Evolutionary conservation across 2,329 filamentous ascomycete genomes (phyloP).

Genomic region (Epichloe aotearoae): DNA sequence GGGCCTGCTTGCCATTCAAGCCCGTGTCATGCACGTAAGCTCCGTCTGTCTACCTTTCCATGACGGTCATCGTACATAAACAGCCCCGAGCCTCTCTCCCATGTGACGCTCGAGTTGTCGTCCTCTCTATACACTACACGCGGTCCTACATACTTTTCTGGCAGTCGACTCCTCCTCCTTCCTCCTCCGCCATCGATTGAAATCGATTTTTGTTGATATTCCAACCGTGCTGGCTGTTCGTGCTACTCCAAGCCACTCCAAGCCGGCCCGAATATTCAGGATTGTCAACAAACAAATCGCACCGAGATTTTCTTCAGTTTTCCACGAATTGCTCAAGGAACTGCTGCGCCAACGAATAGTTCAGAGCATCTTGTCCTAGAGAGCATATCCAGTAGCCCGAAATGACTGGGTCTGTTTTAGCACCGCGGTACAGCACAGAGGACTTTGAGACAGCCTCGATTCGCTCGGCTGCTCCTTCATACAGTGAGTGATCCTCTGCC

Average conservation of each 20-base stretch:
- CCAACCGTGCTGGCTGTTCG: background rate
- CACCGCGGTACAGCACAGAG: slow-evolving; percentile 28
- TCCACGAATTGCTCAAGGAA: background rate
- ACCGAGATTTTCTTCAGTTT: background rate
- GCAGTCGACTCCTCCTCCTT: background rate
- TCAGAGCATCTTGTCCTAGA: background rate
- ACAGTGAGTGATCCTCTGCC: slow-evolving; percentile 32
- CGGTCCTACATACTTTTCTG: background rate
- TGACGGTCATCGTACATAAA: background rate
- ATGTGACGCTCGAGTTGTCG: background rate
- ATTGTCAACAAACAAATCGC: background rate
- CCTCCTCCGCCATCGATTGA: background rate
- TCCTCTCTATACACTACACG: background rate
- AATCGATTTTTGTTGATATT: background rate
- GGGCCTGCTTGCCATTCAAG: background rate
- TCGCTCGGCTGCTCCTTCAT: slow-evolving; percentile 54
- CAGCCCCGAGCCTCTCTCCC: background rate
- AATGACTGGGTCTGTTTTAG: slow-evolving; percentile 19
- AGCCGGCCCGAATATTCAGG: background rate
- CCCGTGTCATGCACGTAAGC: background rate
- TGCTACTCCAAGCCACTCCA: background rate
- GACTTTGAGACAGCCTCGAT: slow-evolving; percentile 58
- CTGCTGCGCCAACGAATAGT: background rate
- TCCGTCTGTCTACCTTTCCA: background rate
- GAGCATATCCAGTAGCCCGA: slow-evolving; percentile 8